Base-by-base conservation (phyloP, 345 rosid genomes). In the Salix viminalis region DNA sequence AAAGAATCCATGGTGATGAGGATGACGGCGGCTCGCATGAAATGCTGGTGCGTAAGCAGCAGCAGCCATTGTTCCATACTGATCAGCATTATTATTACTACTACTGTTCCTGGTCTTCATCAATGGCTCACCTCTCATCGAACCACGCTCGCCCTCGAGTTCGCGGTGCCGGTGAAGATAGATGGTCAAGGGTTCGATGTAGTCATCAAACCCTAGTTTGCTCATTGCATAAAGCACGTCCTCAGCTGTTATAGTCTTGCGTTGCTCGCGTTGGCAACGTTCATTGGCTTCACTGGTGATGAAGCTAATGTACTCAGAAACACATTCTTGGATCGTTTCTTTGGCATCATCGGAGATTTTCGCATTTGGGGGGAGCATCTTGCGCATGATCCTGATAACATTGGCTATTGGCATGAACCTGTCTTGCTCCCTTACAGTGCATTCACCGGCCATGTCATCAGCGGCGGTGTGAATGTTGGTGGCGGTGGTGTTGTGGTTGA, bases 81-180 rank as follows among this genome's bases (percentile, higher is more conserved):
- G 88, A 26, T 81, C 73, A 23, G 1, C 28, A 23, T 23, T 3
- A 10, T 58, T n/a, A 18, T 5, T 18, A 6, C 5, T 6, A 16
- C 0, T 65, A 32, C 18, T 32, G 37, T 80, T 67, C 81, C 96
- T 87, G 7, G 39, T 5, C 89, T 90, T 94, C 83, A 86, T 77
- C 76, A 92, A 72, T 10, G 88, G 80, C 84, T 84, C 87, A 2
- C 88, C 85, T 82, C 92, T 78, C 65, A 84, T 77, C 2, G 87
- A 84, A 24, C 89, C 88, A 6, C 98, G 71, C 16, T 81, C 84
- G 1, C 81, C 81, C 30, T 82, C 84, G 19, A 75, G 41, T 39
- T 82, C 84, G 2, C 84, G 81, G 39, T 77, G 78, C 4, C 84
- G 81, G 60, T 77, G 81, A 14, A 82, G 84, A 75, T 74, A 82